These are phyloP conservation scores for Emericellopsis terricola DNA, from an alignment of 495 filamentous ascomycete species.

Conservation along the genomic window DNA sequence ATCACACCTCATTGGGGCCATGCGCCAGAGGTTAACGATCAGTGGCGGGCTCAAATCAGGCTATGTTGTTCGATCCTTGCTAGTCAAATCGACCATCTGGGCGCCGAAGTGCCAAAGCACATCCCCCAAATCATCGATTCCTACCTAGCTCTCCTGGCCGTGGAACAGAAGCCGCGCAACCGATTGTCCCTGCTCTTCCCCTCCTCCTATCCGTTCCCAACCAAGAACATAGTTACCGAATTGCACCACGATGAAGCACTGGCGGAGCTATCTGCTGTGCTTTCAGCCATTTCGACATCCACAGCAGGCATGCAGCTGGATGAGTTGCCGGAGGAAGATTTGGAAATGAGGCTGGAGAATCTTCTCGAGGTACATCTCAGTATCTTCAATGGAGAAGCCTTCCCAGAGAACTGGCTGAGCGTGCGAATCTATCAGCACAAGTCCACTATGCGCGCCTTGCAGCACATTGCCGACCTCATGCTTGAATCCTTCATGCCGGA, in stretches of 20 bases:
- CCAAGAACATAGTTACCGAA: conserved; percentile 40
- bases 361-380: conserved; percentile 71
- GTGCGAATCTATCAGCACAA: conserved; percentile 91
- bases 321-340: conserved; percentile 55
- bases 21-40: conserved; percentile 49
- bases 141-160: conserved; percentile 55
- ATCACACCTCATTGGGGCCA: conserved; percentile 88
- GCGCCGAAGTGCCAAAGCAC: conserved; percentile 68
- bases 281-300: conserved; percentile 62
- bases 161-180: conserved; percentile 43
- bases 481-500: conserved; percentile 63
- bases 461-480: conserved; percentile 62
- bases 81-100: conserved; percentile 57
- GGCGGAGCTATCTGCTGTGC: conserved; percentile 72
- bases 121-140: conserved; percentile 84
- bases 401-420: conserved; percentile 79
- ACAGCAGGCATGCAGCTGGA: conserved; percentile 42
- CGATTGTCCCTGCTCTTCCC: conserved; percentile 78
- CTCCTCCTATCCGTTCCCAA: conserved; percentile 75
- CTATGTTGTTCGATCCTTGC: conserved; percentile 83
- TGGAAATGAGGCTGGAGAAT: conserved; percentile 55
- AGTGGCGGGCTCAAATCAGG: conserved; percentile 86
- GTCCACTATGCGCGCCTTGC: conserved; percentile 73
- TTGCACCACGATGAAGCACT: conserved; percentile 72
- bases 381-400: conserved; percentile 76